A percentile compares a stretch with the other conserved stretches of the same genome.
phyloP scores from a whole-genome alignment of 2,329 filamentous ascomycete species.

The Botrytis fabae region DNA sequence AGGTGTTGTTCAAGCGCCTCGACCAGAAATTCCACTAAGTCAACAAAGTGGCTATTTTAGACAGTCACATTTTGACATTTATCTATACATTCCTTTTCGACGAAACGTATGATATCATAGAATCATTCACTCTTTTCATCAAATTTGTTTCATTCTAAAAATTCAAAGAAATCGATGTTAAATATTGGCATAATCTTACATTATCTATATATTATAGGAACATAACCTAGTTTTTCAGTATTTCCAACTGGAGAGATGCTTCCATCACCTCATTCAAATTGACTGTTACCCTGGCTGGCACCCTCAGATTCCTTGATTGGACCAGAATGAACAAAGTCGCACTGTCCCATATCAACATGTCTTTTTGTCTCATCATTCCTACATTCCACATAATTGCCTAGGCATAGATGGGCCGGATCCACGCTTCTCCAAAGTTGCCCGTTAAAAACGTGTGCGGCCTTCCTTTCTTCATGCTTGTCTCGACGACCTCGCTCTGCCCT shows the following conservation, averaged over 20 bases:
- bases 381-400: not conserved
- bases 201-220: not conserved
- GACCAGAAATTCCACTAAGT: not conserved
- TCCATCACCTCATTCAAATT: not conserved
- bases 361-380: not conserved
- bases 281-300: not conserved
- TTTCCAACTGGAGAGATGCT: not conserved
- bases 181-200: not conserved
- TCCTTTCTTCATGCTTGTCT: constrained; percentile 13
- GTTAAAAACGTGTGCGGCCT: not conserved
- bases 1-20: not conserved
- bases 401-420: not conserved
- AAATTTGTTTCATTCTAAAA: not conserved
- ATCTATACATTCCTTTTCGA: not conserved
- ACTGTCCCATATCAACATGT: not conserved
- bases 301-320: not conserved
- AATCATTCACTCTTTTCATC: not conserved
- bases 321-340: not conserved
- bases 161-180: not conserved
- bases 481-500: constrained; percentile 2
- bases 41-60: not conserved
- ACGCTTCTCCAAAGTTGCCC: not conserved
- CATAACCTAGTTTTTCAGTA: not conserved
- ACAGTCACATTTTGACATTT: not conserved
- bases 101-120: not conserved